Conservation (phyloP, 768 basidiomycete genomes). For the Suillus brevipes region DNA sequence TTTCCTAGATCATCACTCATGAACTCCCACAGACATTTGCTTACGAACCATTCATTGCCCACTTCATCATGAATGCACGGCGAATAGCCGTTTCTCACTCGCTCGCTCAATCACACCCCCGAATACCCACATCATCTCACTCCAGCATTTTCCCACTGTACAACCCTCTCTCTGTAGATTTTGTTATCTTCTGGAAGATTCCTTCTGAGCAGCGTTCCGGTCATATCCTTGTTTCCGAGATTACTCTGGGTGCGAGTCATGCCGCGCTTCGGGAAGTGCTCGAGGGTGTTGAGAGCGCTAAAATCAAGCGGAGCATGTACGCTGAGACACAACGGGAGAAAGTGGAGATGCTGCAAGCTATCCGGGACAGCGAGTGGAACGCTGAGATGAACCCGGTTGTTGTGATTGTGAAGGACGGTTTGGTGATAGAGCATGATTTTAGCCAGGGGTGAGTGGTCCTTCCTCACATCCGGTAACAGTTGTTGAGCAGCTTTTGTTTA, state of each 20-base stretch:
- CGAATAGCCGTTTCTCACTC: slow-evolving; percentile 41
- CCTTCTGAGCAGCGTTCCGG: slow-evolving; percentile 61
- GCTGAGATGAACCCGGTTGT: slow-evolving; percentile 73
- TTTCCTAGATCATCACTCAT: slow-evolving; percentile 1
- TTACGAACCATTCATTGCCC: slow-evolving; percentile 24
- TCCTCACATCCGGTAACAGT: background rate
- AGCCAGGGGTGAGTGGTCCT: slow-evolving; percentile 55
- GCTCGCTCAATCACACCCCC: slow-evolving; percentile 44
- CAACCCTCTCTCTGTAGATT: slow-evolving; percentile 68
- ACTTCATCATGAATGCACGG: slow-evolving; percentile 54
- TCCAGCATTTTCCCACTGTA: slow-evolving; percentile 77
- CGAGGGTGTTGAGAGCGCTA: slow-evolving; percentile 56
- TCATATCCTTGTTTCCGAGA: slow-evolving; percentile 54
- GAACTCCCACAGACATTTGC: background rate
- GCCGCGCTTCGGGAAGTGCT: slow-evolving; percentile 64
- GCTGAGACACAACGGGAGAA: slow-evolving; percentile 85
- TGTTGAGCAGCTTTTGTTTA: slow-evolving; percentile 30
- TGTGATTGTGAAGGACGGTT: slow-evolving; percentile 47
- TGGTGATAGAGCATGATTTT: slow-evolving; percentile 62
- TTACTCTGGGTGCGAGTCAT: slow-evolving; percentile 68
- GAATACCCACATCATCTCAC: slow-evolving; percentile 55
- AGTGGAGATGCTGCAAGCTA: slow-evolving; percentile 60
- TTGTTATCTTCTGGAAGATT: slow-evolving; percentile 77
- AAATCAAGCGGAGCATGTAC: slow-evolving; percentile 83
- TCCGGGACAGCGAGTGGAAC: slow-evolving; percentile 76